Conservation (phyloP, 345 rosid species). For the Rhodamnia rubescens region DNA sequence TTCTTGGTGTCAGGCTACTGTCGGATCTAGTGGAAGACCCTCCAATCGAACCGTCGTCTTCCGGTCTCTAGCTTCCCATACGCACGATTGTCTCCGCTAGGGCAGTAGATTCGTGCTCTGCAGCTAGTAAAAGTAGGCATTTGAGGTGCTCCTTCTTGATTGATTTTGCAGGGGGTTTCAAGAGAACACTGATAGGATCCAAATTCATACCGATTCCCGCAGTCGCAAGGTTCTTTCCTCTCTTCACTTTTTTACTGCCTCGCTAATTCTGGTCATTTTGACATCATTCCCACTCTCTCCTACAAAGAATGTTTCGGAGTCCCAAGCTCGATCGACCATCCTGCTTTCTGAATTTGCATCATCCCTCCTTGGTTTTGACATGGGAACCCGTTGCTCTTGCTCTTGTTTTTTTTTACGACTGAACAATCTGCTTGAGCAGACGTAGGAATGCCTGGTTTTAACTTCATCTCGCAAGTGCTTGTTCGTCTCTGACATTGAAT, state of each 20-base stretch:
- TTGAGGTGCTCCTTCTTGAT: neutral
- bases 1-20: slow-evolving; percentile 47
- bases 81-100: neutral
- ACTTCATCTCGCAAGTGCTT: neutral
- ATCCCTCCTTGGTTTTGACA: neutral
- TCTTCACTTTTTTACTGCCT: neutral
- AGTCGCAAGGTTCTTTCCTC: slow-evolving; percentile 47
- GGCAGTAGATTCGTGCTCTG: neutral
- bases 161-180: slow-evolving; percentile 56
- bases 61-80: slow-evolving; percentile 21
- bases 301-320: neutral
- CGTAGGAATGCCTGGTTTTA: neutral
- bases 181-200: slow-evolving; percentile 46
- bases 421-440: neutral
- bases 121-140: neutral
- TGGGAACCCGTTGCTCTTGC: neutral
- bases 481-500: neutral
- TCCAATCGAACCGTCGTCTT: slow-evolving; percentile 82
- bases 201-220: slow-evolving; percentile 58
- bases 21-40: slow-evolving; percentile 68
- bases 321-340: neutral
- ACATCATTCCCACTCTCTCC: too few species aligned
- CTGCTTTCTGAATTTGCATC: neutral
- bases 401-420: neutral
- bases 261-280: neutral